Evolutionary conservation across 2,329 filamentous ascomycete species (phyloP), one percentile per base, ranked within the genome.

Genomic region (Pseudogymnoascus sp.): DNA sequence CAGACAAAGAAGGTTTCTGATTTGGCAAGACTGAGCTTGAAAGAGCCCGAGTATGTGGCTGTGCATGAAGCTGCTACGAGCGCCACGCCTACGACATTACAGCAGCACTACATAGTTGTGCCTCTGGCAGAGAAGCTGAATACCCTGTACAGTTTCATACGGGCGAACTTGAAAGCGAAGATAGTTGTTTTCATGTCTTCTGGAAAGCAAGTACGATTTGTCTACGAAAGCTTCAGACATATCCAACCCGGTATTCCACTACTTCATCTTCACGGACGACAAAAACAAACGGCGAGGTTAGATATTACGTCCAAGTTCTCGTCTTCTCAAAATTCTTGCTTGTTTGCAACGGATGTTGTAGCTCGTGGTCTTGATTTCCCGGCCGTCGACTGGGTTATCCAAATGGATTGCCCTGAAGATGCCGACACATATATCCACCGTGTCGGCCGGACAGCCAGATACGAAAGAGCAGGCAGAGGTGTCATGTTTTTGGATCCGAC

Each of bases 371-470:
- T 99, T 11, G 95, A 99, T 75, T 97, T 99, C 72, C 95, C 95
- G 0, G 88, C 92, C 2, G 95, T 99, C 0, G 95, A 99, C 74
- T 99, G 95, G 89, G 95, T 99, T 4, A 91, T 99, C n/a, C 95
- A 99, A 73, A 83, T 91, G n/a, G 95, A 99, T 74, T 96, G 91
- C 68, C 95, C 95, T 0, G 95, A 99, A 75, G 93, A 99, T 74
- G 89, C 90, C 3, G 95, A 97, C 71, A 99, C 95, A 0, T 99
- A 99, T 72, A 97, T 99, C 69, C 95, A 99, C 76, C 87, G 95
- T 64, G 93, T 97, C 4, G 95, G 95, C 1, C 86, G 95, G 31
- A 97, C 95, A 17, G 95, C 95, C n/a, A 85, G 93, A 21, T 97
- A 96, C 74, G 88, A 97, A 71, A 88, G 89, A 67, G 86, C 91